Evolutionary conservation across 148 eudicot genomes (phyloP).

Genomic region (Fallopia convolvulus): DNA sequence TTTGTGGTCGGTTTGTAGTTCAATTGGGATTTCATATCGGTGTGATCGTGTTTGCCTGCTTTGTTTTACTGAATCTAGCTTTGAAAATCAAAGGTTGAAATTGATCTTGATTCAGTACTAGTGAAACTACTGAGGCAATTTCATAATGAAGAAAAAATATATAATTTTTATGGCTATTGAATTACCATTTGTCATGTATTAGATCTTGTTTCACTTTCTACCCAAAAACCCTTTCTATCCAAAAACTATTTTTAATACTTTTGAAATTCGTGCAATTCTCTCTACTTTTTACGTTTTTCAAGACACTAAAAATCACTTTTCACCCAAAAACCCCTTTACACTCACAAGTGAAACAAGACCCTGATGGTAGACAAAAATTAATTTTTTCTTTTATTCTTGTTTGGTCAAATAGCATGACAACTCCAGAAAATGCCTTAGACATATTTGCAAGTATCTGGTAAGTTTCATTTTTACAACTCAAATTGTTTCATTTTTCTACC

Average conservation of each 20-base stretch:
- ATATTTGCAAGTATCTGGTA: slow-evolving; percentile 74
- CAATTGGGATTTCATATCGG: too few relatives aligned
- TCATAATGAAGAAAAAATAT: not conserved
- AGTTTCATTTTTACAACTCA: slow-evolving; percentile 5
- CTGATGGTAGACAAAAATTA: not conserved
- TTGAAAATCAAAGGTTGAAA: not conserved
- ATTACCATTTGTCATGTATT: not conserved
- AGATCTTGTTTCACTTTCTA: too few relatives aligned
- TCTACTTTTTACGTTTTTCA: too few relatives aligned
- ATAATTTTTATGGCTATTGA: not conserved
- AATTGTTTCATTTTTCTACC: not conserved
- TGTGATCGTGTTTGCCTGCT: too few relatives aligned
- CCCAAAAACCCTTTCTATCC: too few relatives aligned
- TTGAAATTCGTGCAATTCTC: too few relatives aligned
- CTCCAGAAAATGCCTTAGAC: slow-evolving; percentile 78
- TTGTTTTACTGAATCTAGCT: not conserved
- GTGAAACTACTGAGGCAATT: not conserved
- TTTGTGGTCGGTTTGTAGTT: too few relatives aligned
- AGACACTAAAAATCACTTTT: too few relatives aligned
- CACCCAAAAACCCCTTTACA: too few relatives aligned
- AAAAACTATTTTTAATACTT: too few relatives aligned
- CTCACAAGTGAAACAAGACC: too few relatives aligned
- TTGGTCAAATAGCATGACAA: slow-evolving; percentile 68
- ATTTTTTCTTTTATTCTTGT: not conserved
- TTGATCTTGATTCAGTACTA: not conserved